These are phyloP conservation scores for Tylopilus sp. DNA, from an alignment of 768 basidiomycete genomes.

Conservation along the genomic window DNA sequence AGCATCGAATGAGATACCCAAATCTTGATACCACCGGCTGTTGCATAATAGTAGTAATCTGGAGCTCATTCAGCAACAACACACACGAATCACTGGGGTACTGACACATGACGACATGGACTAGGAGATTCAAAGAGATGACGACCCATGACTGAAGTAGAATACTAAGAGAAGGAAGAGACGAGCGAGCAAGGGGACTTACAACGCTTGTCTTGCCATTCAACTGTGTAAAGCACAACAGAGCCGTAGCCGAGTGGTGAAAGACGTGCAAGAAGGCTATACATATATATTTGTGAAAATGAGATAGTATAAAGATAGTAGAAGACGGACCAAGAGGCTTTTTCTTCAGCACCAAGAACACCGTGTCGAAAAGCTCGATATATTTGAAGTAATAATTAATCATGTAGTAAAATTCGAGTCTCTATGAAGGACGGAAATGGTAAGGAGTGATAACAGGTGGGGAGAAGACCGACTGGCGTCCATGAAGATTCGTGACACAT, in stretches of 20 bases:
- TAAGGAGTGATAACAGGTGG: slow-evolving; percentile 1
- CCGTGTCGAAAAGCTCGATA: slow-evolving; percentile 91
- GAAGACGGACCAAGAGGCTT: slow-evolving; percentile 79
- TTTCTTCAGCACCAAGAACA: slow-evolving; percentile 98
- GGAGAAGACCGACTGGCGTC: slow-evolving; percentile 68
- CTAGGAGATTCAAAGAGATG: slow-evolving; percentile 83
- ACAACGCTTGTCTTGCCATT: slow-evolving; percentile 94
- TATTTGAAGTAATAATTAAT: slow-evolving; percentile 99
- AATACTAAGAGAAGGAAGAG: slow-evolving; percentile 1
- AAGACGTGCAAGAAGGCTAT: slow-evolving; percentile 97
- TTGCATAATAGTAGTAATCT: slow-evolving; percentile 99
- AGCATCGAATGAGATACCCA: slow-evolving; percentile 60
- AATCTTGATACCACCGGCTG: slow-evolving; percentile 93
- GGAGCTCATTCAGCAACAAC: slow-evolving; percentile 1
- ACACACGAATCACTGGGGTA: slow-evolving; percentile 9
- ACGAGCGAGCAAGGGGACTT: slow-evolving; percentile 30
- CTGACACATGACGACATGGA: slow-evolving; percentile 98
- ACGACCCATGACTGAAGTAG: slow-evolving; percentile 88
- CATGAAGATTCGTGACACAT: slow-evolving; percentile 78
- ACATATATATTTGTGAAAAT: slow-evolving; percentile 5
- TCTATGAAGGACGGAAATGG: slow-evolving; percentile 40
- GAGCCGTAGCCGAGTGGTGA: slow-evolving; percentile 97
- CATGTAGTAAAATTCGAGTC: slow-evolving; percentile 95
- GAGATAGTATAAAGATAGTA: not conserved
- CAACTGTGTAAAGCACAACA: slow-evolving; percentile 92